Evolutionary conservation across 441 rosid genomes (phyloP).

Genomic region (Arabidopsis hybrid): DNA sequence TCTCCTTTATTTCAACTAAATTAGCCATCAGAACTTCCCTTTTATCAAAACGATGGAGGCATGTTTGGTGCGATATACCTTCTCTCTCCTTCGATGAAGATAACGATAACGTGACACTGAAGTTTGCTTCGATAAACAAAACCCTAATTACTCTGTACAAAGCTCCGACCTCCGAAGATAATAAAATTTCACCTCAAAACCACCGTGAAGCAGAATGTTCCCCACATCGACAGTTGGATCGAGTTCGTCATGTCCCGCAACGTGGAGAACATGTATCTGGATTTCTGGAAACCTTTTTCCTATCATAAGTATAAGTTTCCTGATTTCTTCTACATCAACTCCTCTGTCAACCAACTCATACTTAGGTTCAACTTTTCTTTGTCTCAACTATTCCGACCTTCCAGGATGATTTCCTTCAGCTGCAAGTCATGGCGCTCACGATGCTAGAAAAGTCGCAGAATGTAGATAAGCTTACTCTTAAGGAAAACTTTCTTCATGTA

Average conservation of each 20-base stretch:
- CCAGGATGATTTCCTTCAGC: background rate
- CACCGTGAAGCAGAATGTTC: too few relatives aligned
- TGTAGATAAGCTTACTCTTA: conserved; percentile 17
- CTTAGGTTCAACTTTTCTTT: fast-evolving
- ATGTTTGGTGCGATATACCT: too few relatives aligned
- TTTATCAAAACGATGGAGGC: too few relatives aligned
- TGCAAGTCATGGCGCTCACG: background rate
- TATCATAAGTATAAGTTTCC: background rate
- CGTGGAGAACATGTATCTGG: conserved; percentile 7
- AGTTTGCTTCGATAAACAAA: too few relatives aligned
- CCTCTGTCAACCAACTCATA: conserved; percentile 6
- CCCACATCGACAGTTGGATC: background rate
- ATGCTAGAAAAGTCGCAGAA: background rate
- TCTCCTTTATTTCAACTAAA: too few relatives aligned
- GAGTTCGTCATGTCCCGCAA: conserved; percentile 11
- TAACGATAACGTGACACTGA: too few relatives aligned
- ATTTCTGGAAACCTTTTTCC: background rate
- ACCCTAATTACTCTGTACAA: too few relatives aligned
- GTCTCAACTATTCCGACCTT: background rate
- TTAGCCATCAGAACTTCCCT: too few relatives aligned
- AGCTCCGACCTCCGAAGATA: background rate
- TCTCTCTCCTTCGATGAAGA: too few relatives aligned
- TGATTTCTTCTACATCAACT: background rate
- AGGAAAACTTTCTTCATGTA: background rate
- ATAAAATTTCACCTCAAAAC: background rate